Conservation (phyloP, 257 asterid genomes). For the Ehretia macrophylla region DNA sequence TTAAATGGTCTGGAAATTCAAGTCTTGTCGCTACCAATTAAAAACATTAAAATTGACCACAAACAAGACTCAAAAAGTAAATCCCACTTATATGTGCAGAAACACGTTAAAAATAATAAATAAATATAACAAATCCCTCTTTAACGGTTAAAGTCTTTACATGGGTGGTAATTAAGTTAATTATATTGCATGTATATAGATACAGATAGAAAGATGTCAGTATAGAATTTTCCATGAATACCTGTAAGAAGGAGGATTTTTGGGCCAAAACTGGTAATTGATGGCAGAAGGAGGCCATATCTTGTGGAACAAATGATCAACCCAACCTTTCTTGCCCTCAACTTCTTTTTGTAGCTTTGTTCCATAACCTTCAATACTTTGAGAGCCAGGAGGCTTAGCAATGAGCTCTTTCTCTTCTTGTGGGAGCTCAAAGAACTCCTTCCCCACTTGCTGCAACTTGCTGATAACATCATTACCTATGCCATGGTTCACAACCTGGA, state of each 20-base stretch:
- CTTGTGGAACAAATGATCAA: conserved; percentile 62
- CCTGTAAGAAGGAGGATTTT: conserved; percentile 59
- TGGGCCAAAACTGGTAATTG: conserved; percentile 53
- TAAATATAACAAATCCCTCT: too few relatives aligned
- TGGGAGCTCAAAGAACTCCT: conserved; percentile 50
- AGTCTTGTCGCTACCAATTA: too few relatives aligned
- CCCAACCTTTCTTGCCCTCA: conserved; percentile 70
- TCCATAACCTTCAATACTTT: conserved; percentile 60
- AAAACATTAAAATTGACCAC: too few relatives aligned
- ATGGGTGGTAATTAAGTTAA: too few relatives aligned
- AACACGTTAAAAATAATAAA: too few relatives aligned
- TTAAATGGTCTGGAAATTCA: too few relatives aligned
- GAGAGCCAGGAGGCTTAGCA: conserved; percentile 35
- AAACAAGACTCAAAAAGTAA: too few relatives aligned
- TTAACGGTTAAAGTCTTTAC: too few relatives aligned
- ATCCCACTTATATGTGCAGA: too few relatives aligned
- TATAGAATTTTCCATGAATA: too few relatives aligned
- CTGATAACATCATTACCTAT: conserved; percentile 35
- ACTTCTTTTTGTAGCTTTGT: conserved; percentile 44
- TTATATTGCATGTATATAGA: too few relatives aligned
- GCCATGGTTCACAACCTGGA: conserved; percentile 65
- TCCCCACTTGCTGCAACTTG: conserved; percentile 41
- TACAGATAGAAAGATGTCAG: too few relatives aligned
- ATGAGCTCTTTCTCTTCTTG: conserved; percentile 34
- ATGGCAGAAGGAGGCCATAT: conserved; percentile 57